These are phyloP conservation scores for Alternaria burnsii DNA, from an alignment of 2,329 filamentous ascomycete genomes.

Conservation along the genomic window DNA sequence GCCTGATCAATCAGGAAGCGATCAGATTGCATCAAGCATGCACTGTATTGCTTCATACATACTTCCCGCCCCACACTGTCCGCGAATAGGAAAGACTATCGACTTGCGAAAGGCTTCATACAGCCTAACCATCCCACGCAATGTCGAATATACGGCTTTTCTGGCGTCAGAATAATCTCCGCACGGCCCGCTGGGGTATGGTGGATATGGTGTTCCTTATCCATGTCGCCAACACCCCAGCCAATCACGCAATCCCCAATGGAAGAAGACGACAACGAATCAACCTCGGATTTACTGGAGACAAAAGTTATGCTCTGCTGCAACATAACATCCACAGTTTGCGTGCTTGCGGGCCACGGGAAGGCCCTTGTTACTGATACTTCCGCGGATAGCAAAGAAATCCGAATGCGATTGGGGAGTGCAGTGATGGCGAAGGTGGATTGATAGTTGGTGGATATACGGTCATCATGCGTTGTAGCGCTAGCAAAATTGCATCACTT, in stretches of 20 bases:
- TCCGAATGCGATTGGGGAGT: neutral
- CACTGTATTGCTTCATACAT: slow-evolving; percentile 40
- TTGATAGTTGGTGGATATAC: neutral
- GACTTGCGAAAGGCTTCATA: slow-evolving; percentile 9
- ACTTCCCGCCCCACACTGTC: slow-evolving; percentile 22
- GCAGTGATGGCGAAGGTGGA: neutral
- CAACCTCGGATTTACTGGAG: slow-evolving; percentile 19
- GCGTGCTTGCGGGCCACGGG: neutral
- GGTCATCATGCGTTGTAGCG: slow-evolving; percentile 1
- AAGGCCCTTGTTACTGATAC: neutral
- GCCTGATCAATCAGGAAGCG: slow-evolving; percentile 30
- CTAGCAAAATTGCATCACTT: slow-evolving; percentile 8
- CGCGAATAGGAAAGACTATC: neutral
- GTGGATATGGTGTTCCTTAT: slow-evolving; percentile 18
- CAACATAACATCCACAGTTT: neutral
- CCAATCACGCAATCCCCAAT: slow-evolving; percentile 47
- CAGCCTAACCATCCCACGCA: slow-evolving; percentile 8
- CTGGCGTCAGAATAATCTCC: slow-evolving; percentile 17
- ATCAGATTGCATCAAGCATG: slow-evolving; percentile 41
- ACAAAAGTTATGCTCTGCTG: neutral
- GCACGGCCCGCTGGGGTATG: slow-evolving; percentile 14
- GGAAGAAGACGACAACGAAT: slow-evolving; percentile 30
- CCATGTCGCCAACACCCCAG: slow-evolving; percentile 40
- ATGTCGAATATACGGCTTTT: slow-evolving; percentile 12
- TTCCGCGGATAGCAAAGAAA: neutral